Conservation (phyloP, 192 early-diverging fungal species). For the Rhizoclosmatium sp. region DNA sequence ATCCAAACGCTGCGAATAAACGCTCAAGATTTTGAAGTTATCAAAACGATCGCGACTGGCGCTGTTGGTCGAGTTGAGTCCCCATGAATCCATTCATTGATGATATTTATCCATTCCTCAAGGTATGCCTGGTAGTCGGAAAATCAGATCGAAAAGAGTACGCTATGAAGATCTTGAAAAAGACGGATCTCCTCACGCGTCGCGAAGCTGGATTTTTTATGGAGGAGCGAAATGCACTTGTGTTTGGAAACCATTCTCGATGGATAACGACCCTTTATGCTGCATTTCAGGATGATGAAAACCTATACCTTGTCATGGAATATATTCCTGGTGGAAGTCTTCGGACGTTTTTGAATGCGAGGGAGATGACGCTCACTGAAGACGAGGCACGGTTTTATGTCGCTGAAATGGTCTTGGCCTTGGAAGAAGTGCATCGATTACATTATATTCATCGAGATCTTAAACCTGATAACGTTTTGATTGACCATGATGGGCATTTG, state of each 20-base stretch:
- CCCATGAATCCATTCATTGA: constrained; percentile 13
- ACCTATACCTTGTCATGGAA: constrained; percentile 68
- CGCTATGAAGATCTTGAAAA: constrained; percentile 84
- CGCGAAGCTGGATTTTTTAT: constrained; percentile 86
- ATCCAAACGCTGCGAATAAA: constrained; percentile 67
- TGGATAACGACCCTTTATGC: constrained; percentile 65
- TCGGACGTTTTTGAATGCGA: constrained; percentile 67
- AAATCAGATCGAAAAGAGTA: constrained; percentile 74
- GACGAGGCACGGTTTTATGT: constrained; percentile 80
- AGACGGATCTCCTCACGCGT: constrained; percentile 72
- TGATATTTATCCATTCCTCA: constrained; percentile 32
- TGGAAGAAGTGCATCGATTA: constrained; percentile 75
- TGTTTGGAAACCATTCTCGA: constrained; percentile 58
- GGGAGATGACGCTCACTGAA: constrained; percentile 58
- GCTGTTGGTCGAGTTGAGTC: constrained; percentile 70
- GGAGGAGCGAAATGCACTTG: constrained; percentile 82
- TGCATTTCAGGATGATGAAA: constrained; percentile 66
- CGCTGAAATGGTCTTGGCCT: constrained; percentile 74
- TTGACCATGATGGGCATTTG: constrained; percentile 78
- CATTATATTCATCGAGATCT: constrained; percentile 78
- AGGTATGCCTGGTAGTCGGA: constrained; percentile 83
- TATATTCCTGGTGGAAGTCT: constrained; percentile 74
- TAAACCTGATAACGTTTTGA: constrained; percentile 81
- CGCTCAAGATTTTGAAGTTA: constrained; percentile 76
- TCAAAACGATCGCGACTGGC: constrained; percentile 78